Percentiles rank a stretch among this genome's conserved stretches.
phyloP scores from a whole-genome alignment of 2,329 filamentous ascomycete species.

The Ophiognomonia clavigignenti-juglandacearum region DNA sequence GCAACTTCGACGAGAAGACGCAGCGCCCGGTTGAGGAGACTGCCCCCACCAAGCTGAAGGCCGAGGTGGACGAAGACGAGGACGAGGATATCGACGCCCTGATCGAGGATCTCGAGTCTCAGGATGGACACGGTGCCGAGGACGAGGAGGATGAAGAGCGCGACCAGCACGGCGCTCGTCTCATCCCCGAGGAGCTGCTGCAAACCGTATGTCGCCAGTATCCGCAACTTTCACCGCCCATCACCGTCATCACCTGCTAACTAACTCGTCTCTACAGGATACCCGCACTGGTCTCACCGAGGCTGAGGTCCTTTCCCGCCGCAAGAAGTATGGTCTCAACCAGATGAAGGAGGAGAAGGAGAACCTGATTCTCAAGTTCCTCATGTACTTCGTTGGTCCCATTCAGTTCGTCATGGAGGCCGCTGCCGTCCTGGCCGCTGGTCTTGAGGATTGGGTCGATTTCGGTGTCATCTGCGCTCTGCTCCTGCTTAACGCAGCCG shows the following conservation, averaged over 20 bases:
- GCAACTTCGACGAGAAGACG: conserved; percentile 61
- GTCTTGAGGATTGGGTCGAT: conserved; percentile 86
- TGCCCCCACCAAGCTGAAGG: conserved; percentile 31
- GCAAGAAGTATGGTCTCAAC: conserved; percentile 77
- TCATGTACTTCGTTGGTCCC: conserved; percentile 77
- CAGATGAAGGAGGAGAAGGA: conserved; percentile 90
- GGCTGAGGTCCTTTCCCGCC: conserved; percentile 56
- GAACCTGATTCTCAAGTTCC: conserved; percentile 78
- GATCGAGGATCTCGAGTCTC: conserved; percentile 81
- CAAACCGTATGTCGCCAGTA: conserved; percentile 48
- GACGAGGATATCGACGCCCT: conserved; percentile 82
- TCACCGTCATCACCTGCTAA: not conserved
- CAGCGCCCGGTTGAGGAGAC: conserved; percentile 29
- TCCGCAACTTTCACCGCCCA: conserved; percentile 29
- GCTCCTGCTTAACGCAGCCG: conserved; percentile 75
- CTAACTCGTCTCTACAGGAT: conserved; percentile 5
- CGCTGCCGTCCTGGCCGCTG: conserved; percentile 52
- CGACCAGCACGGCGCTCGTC: conserved; percentile 47
- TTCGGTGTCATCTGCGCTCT: conserved; percentile 87
- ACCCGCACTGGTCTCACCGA: conserved; percentile 55
- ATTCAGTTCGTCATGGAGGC: conserved; percentile 87
- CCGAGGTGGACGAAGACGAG: conserved; percentile 62
- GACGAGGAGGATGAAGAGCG: conserved; percentile 52
- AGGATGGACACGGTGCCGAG: conserved; percentile 63
- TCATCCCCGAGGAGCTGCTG: conserved; percentile 69